Conservation (phyloP, 495 filamentous ascomycete species). For the Durotheca rogersii region DNA sequence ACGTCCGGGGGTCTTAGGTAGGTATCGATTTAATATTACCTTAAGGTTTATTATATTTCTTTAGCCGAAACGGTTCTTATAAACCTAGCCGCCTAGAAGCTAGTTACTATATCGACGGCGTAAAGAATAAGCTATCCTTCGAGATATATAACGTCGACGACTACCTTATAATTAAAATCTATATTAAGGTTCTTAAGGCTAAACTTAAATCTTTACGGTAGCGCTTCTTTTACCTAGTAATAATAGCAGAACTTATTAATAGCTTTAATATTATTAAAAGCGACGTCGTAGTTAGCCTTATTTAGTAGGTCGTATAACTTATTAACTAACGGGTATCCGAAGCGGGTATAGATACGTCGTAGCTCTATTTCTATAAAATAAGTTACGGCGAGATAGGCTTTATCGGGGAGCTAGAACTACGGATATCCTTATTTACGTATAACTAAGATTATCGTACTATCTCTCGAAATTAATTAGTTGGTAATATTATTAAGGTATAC, state of each 20-base stretch:
- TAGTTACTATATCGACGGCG: not conserved
- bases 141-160: not conserved
- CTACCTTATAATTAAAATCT: not conserved
- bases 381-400: too few relatives aligned
- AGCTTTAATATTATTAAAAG: not conserved
- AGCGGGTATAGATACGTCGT: not conserved
- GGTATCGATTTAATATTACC: not conserved
- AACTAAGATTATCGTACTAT: not conserved
- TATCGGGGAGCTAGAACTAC: not conserved
- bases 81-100: not conserved
- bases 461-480: not conserved
- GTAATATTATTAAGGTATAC: not conserved
- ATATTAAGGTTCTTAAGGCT: not conserved
- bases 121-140: not conserved
- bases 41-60: not conserved
- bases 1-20: not conserved
- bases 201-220: not conserved
- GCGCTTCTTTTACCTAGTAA: not conserved
- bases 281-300: not conserved
- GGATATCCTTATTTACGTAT: not conserved
- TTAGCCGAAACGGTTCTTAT: not conserved
- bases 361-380: not conserved
- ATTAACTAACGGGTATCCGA: not conserved
- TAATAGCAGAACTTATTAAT: not conserved
- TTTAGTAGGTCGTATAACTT: not conserved